Evolutionary conservation across 2,329 filamentous ascomycete species (phyloP).

Genomic region (Hymenoscyphus fructigenus): DNA sequence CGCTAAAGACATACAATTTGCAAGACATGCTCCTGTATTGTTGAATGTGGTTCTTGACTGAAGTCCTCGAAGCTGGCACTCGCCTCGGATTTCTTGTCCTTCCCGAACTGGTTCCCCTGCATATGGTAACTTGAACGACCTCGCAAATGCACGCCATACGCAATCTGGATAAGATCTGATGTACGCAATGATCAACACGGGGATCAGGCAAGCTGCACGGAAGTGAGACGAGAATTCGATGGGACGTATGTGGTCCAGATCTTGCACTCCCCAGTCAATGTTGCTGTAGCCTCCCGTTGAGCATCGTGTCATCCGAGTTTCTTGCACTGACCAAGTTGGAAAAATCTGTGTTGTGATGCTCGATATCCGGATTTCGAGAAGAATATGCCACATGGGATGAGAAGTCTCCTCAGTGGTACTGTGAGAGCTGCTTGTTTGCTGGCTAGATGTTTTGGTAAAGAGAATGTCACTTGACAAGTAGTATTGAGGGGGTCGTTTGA

Average conservation of each 20-base stretch:
- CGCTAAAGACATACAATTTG: neutral
- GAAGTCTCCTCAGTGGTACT: constrained; percentile 3
- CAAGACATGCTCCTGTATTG: neutral
- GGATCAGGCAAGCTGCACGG: neutral
- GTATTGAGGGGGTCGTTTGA: neutral
- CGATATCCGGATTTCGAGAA: neutral
- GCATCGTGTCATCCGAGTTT: neutral
- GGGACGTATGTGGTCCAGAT: constrained; percentile 3
- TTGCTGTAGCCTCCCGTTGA: neutral
- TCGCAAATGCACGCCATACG: neutral
- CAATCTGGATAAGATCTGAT: constrained; percentile 2
- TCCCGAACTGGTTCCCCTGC: neutral
- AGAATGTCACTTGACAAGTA: constrained; percentile 2
- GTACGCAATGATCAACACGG: constrained; percentile 5
- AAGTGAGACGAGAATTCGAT: neutral
- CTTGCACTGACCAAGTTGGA: neutral
- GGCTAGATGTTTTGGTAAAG: neutral
- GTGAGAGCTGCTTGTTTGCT: neutral
- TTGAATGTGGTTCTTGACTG: too few relatives aligned
- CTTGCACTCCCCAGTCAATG: neutral
- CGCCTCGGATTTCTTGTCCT: neutral
- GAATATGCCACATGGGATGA: neutral
- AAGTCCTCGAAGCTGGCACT: neutral
- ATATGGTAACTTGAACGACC: neutral
- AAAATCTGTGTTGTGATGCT: neutral